Conservation (phyloP, 1,284 basidiomycete species). For the Rhizoctonia solani region DNA sequence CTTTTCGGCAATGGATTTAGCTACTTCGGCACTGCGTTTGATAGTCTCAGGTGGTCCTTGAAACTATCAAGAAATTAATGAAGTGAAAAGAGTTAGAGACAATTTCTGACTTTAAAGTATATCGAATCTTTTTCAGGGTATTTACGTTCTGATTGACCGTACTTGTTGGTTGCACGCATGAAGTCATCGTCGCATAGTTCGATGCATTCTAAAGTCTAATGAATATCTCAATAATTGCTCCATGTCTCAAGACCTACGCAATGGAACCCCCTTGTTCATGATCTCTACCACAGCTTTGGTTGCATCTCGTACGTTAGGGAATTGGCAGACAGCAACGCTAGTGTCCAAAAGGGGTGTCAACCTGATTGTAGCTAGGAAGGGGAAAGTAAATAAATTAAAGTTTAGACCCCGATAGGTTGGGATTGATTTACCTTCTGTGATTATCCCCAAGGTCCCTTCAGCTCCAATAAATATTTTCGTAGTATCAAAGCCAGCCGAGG, state of each 20-base stretch:
- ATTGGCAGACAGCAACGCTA: constrained; percentile 38
- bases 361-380: constrained; percentile 50
- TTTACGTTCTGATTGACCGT: constrained; percentile 58
- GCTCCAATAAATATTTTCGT: constrained; percentile 94
- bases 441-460: constrained; percentile 91
- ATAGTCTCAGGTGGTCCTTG: constrained; percentile 71
- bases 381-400: neutral
- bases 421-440: constrained; percentile 72
- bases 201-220: constrained; percentile 47
- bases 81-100: neutral
- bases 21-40: constrained; percentile 64
- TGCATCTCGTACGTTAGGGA: constrained; percentile 38
- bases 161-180: constrained; percentile 62
- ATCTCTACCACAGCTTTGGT: constrained; percentile 57
- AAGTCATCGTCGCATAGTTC: constrained; percentile 53
- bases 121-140: constrained; percentile 75
- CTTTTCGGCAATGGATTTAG: constrained; percentile 60
- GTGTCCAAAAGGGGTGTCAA: constrained; percentile 51
- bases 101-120: constrained; percentile 67
- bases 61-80: constrained; percentile 47
- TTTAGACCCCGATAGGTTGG: neutral
- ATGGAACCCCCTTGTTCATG: constrained; percentile 62
- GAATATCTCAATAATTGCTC: neutral
- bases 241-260: constrained; percentile 43
- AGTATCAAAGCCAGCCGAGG: constrained; percentile 87